Base-by-base conservation (phyloP, 345 rosid genomes). In the Orychophragmus violaceus region DNA sequence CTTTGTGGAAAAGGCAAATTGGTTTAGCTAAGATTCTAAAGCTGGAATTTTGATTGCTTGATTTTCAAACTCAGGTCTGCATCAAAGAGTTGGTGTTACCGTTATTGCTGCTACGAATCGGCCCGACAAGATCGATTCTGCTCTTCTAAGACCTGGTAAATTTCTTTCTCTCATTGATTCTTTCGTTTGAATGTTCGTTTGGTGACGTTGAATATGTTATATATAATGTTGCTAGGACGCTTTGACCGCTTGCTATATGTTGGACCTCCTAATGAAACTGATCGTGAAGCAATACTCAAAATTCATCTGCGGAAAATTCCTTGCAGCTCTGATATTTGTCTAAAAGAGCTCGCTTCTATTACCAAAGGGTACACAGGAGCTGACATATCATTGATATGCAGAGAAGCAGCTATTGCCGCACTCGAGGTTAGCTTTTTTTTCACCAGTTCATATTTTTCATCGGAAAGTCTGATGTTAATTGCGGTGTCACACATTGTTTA, bases 31-130 rank as follows among this genome's bases (percentile, higher is more conserved):
- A 59, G 22, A 14, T 44, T 4, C 11, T 18, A n/a, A n/a, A n/a
- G n/a, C n/a, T n/a, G n/a, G n/a, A n/a, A 12, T 46, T 44, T 8
- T 68, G 55, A 30, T 68, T 69, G 48, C 37, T 48, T 58, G 8
- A 8, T 17, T 49, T 14, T 58, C 1, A 32, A 55, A 49, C 44
- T 68, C 76, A 92, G 98, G 97, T 58, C 76, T 87, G 87, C 97
- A 92, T 72, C 88, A 83, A 80, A 83, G 96, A 75, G 95, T 90
- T 70, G 81, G 87, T 76, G 98, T 93, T 60, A 88, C 94, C 2
- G 89, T 93, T 16, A 85, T 93, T 79, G 98, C 89, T 33, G 97
- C 98, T 5, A 90, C 98, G 28, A 93, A 93, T 76, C 87, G 94
- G 32, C 98, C 97, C 5, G 98, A 93, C 80, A 93, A 89, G 79